Evolutionary conservation across 176 grass and related monocot species (phyloP), one percentile per base, ranked within the genome.

Genomic region (Tuctoria greenei): DNA sequence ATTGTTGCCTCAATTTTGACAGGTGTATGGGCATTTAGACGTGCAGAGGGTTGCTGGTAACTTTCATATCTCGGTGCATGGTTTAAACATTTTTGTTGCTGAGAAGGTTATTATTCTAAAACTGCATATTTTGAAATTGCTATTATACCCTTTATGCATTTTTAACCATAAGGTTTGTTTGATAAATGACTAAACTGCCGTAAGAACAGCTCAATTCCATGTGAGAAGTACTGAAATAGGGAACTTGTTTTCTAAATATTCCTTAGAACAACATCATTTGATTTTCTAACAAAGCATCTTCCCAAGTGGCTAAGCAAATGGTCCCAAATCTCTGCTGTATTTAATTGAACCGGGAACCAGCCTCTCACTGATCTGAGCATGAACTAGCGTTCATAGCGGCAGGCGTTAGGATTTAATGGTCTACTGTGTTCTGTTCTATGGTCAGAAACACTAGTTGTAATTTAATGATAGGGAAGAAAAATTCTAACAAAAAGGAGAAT

Each of bases 41-140:
- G 95, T 99, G 75, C 95, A 99, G 83, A 92, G 92, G 84, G 95
- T 99, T 74, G 95, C 95, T 78, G 95, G 95, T 28, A 99, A 99
- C 89, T 99, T 99, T 67, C 95, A 99, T 82, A 90, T 99, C 14
- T 99, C 95, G 10, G 89, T 99, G 76, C 95, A 99, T 88, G 95
- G 95, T 31, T 90, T 99, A 74, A 99, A 95, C 83, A 88, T 95
- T 76, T 95, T 95, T 92, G 92, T 92, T 86, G 95, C 95, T 82
- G 89, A 99, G 73, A 90, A 92, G 95, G 95, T 95, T 88, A 88
- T 74, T 79, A 81, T 70, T 82, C 52, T 67, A 73, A 74, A 83
- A 81, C 67, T 72, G 40, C 28, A 34, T 59, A 77, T 77, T 31
- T 31, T 31, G n/a, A n/a, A n/a, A n/a, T n/a, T 15, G 7, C 0